Percentiles rank a stretch among this genome's conserved stretches.
Conservation (phyloP, 805 yeast genomes). For the Wickerhamomyces canadensis region DNA sequence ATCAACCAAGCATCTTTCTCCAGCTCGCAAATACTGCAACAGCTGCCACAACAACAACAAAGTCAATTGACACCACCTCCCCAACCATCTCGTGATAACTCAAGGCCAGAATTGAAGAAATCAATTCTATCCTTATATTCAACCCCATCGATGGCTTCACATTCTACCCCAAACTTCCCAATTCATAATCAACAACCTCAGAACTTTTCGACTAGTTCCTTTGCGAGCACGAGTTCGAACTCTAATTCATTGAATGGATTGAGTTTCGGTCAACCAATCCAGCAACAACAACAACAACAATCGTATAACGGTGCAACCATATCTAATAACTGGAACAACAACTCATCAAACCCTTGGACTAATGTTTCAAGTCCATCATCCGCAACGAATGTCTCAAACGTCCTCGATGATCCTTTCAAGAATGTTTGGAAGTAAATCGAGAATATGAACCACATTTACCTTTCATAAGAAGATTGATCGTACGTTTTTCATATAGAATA, state of each 20-base stretch:
- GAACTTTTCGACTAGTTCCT: conserved; percentile 9
- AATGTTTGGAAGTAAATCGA: conserved; percentile 59
- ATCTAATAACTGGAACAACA: conserved; percentile 1
- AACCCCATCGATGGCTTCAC: conserved; percentile 34
- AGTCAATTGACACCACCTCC: conserved; percentile 5
- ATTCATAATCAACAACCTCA: conserved; percentile 5
- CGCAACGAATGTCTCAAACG: conserved; percentile 2
- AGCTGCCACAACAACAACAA: conserved; percentile 11
- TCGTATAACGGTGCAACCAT: neutral
- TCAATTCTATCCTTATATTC: conserved; percentile 87
- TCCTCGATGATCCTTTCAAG: conserved; percentile 46
- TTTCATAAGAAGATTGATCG: too few species aligned
- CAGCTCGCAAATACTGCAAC: conserved; percentile 5
- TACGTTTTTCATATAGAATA: too few species aligned
- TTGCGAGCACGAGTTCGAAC: conserved; percentile 1
- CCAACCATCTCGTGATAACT: conserved; percentile 14
- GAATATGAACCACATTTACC: too few species aligned
- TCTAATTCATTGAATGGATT: conserved; percentile 9
- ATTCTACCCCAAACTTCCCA: conserved; percentile 20
- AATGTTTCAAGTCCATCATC: neutral
- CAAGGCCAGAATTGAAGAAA: conserved; percentile 84
- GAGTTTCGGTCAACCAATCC: conserved; percentile 7
- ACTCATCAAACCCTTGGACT: conserved; percentile 3
- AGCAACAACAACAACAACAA: conserved; percentile 3
- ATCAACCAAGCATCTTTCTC: too few species aligned